phyloP scores from a whole-genome alignment of 441 rosid species.

The Brassica hybrid region DNA sequence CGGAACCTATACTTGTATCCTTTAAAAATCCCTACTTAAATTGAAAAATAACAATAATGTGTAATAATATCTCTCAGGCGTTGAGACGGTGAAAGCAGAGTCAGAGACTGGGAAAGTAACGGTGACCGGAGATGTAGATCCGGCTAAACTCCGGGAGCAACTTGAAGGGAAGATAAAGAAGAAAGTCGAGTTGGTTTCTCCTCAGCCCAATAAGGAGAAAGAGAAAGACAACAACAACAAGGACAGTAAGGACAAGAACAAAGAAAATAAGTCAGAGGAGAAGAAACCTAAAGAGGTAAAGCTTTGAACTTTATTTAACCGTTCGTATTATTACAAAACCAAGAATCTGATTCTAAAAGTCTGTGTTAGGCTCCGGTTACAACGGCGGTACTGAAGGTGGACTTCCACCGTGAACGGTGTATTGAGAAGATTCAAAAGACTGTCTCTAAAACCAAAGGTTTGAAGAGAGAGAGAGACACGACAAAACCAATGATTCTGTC shows the following conservation, averaged over 20 bases:
- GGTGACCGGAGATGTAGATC: conserved; percentile 54
- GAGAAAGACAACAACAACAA: conserved; percentile 19
- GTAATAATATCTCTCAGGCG: conserved; percentile 37
- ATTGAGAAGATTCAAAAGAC: too few species aligned
- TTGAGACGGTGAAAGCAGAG: conserved; percentile 50
- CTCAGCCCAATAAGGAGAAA: conserved; percentile 43
- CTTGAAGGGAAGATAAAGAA: conserved; percentile 48
- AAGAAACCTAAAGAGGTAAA: conserved; percentile 41
- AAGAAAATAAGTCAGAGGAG: conserved; percentile 30
- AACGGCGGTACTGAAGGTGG: too few species aligned
- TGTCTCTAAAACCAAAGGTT: too few species aligned
- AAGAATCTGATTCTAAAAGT: not conserved
- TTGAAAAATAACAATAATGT: not conserved
- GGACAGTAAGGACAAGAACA: not conserved
- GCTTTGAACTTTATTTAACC: not conserved
- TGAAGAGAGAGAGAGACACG: too few species aligned
- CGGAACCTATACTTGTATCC: not conserved
- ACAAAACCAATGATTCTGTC: too few species aligned
- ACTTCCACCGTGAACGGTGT: too few species aligned
- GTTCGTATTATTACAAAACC: not conserved
- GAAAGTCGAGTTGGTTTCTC: conserved; percentile 56
- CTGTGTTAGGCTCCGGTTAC: too few species aligned
- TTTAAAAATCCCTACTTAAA: not conserved
- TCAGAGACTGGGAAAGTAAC: conserved; percentile 45
- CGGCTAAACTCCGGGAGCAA: conserved; percentile 46